Base-by-base conservation (phyloP, 1,284 basidiomycete species). In the Hypsizygus ulmarius region DNA sequence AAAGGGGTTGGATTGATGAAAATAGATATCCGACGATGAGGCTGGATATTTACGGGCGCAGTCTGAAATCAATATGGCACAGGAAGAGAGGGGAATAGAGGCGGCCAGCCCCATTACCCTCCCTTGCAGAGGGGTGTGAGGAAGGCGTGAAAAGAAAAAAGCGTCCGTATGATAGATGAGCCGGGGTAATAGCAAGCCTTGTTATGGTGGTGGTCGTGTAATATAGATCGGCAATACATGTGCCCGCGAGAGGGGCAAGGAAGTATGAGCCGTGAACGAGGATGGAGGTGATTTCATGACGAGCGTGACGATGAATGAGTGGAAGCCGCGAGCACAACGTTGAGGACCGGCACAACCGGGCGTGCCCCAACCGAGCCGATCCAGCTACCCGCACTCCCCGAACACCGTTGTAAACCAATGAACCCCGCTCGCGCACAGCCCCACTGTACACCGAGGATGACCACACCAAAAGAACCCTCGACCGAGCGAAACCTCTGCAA, bases 91-190 rank as follows among this genome's bases (percentile, higher is more conserved):
- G 47, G 40, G 52, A 58, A 59, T 52, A 50, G 48, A 67, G 62
- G 69, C 73, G 52, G 67, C 65, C 63, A 56, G 49, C 52, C 52
- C 55, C 49, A 47, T 48, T 49, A 43, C 47, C 54, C 55, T 59
- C 56, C 40, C 40, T 52, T 55, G 50, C 39, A 54, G 45, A 54
- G 48, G 52, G 44, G 53, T 44, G 53, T 53, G 54, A 46, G 54
- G 53, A 54, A 61, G 60, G 64, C 75, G 55, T 78, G 75, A 77
- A 81, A 70, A 66, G 66, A 78, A 80, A 77, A 67, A 66, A 78
- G 82, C 81, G 84, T 86, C 83, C 82, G 81, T 82, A 68, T 72
- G 63, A 65, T 67, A 71, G 64, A 71, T 69, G 45, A 62, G 46
- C 70, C 65, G 40, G 54, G 55, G 59, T 54, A 56, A 55, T 43